These are phyloP conservation scores for Gossypium raimondii DNA, from an alignment of 345 rosid species.

Conservation along the genomic window DNA sequence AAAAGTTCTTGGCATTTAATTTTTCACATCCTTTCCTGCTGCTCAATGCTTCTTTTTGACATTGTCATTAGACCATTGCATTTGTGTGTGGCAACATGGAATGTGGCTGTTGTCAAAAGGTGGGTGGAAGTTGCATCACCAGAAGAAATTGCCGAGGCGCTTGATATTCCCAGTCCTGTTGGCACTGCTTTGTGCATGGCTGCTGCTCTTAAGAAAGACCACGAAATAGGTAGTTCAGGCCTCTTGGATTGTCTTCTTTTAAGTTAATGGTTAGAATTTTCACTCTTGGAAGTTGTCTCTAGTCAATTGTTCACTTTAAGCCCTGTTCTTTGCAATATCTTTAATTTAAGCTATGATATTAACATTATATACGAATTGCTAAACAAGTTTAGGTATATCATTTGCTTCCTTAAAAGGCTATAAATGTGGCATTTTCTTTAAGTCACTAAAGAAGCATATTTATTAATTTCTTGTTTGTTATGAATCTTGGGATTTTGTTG, in stretches of 20 bases:
- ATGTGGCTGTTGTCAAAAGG: constrained; percentile 84
- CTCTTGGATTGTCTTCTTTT: constrained; percentile 7
- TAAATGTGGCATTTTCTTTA: background rate
- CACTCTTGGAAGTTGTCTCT: background rate
- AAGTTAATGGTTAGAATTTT: background rate
- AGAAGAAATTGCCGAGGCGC: constrained; percentile 66
- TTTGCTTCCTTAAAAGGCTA: constrained; percentile 7
- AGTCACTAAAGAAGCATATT: background rate
- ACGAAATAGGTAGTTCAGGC: constrained; percentile 67
- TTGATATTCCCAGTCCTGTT: constrained; percentile 68
- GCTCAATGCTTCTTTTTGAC: constrained; percentile 12
- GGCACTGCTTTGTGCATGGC: constrained; percentile 97
- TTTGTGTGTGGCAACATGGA: constrained; percentile 80
- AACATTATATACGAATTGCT: background rate
- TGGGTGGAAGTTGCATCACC: constrained; percentile 81
- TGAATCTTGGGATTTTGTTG: background rate
- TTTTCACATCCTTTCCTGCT: background rate
- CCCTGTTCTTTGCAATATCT: background rate
- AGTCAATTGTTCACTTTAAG: background rate
- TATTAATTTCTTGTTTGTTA: background rate
- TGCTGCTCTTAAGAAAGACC: constrained; percentile 84
- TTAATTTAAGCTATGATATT: background rate
- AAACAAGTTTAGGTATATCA: background rate
- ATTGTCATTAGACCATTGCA: constrained; percentile 72
- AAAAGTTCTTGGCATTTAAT: background rate